phyloP scores from a whole-genome alignment of 306 rosid genomes.

The Rosa chinensis region DNA sequence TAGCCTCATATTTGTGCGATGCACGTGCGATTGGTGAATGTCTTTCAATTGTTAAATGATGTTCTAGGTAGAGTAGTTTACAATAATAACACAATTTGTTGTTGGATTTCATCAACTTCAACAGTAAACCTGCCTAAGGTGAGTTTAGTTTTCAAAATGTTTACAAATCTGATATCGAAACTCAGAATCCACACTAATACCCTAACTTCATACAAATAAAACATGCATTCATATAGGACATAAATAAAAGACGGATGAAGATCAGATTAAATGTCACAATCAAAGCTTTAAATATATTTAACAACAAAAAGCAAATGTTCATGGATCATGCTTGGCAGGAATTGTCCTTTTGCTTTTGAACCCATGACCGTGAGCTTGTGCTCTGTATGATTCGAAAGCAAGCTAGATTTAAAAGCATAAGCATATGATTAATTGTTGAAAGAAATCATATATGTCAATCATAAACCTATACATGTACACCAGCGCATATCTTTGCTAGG shows the following conservation, averaged over 20 bases:
- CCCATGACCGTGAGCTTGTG: slow-evolving; percentile 13
- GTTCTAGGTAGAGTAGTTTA: no score
- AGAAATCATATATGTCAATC: slow-evolving; percentile 14
- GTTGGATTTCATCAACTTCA: not conserved
- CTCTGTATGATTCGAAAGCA: slow-evolving; percentile 15
- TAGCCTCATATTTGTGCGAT: no score
- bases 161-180: no score
- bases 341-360: slow-evolving; percentile 6
- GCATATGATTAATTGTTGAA: slow-evolving; percentile 15
- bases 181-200: not conserved
- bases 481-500: not conserved
- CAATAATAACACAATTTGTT: no score
- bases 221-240: not conserved
- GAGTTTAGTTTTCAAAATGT: no score
- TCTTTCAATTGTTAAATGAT: no score
- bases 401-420: slow-evolving; percentile 4
- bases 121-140: no score
- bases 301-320: not conserved
- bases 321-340: slow-evolving; percentile 1
- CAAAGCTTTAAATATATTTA: not conserved
- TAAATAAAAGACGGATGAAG: not conserved
- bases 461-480: slow-evolving; percentile 5
- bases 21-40: no score
- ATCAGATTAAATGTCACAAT: not conserved
- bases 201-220: not conserved